These are phyloP conservation scores for Murraya koenigii DNA, from an alignment of 345 rosid genomes.

Conservation along the genomic window DNA sequence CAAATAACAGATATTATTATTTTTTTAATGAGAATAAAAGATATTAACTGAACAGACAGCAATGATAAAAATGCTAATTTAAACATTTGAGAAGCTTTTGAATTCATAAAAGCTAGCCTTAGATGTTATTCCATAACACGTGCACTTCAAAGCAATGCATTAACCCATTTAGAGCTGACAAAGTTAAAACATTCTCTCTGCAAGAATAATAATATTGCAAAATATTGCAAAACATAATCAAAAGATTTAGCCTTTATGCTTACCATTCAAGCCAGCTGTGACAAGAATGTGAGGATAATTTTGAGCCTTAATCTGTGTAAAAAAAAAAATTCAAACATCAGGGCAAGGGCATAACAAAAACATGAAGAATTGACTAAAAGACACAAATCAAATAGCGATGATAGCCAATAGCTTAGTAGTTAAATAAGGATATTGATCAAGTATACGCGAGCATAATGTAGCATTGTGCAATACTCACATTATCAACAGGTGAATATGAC, in stretches of 20 bases:
- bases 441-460: not conserved
- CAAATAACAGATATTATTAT: not conserved
- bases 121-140: not conserved
- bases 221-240: not conserved
- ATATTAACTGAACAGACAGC: not conserved
- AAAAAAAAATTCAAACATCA: constrained; percentile 13
- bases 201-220: not conserved
- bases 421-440: not conserved
- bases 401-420: not conserved
- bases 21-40: no score
- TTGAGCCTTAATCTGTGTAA: constrained; percentile 64
- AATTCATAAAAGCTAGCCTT: not conserved
- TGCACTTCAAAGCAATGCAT: not conserved
- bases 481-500: constrained; percentile 94
- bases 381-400: not conserved
- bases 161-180: not conserved
- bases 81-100: not conserved
- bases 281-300: constrained; percentile 79
- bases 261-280: constrained; percentile 87
- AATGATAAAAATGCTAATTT: not conserved
- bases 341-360: not conserved
- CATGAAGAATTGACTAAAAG: not conserved
- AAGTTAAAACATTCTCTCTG: not conserved
- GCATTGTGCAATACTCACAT: constrained; percentile 38
- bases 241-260: constrained; percentile 17